Evolutionary conservation across 768 basidiomycete genomes (phyloP).

Genomic region (Psilocybe subaeruginosa): DNA sequence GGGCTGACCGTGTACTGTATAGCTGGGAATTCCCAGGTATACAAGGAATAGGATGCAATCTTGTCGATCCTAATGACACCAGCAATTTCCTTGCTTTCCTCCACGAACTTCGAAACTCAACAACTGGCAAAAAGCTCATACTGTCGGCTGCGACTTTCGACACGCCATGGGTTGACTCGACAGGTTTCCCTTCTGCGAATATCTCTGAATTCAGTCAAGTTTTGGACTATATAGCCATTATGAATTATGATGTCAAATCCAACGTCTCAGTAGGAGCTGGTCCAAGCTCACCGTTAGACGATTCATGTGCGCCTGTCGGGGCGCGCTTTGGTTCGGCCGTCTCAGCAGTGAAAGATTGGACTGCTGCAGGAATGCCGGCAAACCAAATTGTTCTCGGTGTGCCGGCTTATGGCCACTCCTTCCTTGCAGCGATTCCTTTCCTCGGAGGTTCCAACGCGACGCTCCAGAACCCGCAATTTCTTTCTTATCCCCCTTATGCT

Average conservation of each 20-base stretch:
- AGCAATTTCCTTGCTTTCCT: conserved; percentile 82
- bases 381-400: conserved; percentile 80
- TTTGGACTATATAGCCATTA: conserved; percentile 75
- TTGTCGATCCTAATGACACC: conserved; percentile 62
- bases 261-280: conserved; percentile 60
- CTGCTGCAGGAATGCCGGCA: conserved; percentile 73
- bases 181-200: conserved; percentile 59
- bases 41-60: conserved; percentile 74
- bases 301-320: conserved; percentile 65
- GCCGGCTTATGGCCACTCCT: conserved; percentile 84
- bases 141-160: conserved; percentile 75
- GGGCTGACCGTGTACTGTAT: conserved; percentile 5
- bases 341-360: conserved; percentile 77
- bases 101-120: conserved; percentile 61
- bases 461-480: conserved; percentile 32
- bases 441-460: conserved; percentile 36
- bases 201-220: conserved; percentile 67
- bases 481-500: conserved; percentile 57
- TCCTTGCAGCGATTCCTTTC: conserved; percentile 38
- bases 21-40: conserved; percentile 88
- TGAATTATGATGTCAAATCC: conserved; percentile 74
- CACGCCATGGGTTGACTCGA: conserved; percentile 63
- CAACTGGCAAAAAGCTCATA: conserved; percentile 57
- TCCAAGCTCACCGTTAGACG: conserved; percentile 82
- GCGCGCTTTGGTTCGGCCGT: conserved; percentile 76